Percentiles rank a stretch among this genome's conserved stretches.
Evolutionary conservation across 1,284 basidiomycete species (phyloP).

Genomic region (Marasmius fiardii): DNA sequence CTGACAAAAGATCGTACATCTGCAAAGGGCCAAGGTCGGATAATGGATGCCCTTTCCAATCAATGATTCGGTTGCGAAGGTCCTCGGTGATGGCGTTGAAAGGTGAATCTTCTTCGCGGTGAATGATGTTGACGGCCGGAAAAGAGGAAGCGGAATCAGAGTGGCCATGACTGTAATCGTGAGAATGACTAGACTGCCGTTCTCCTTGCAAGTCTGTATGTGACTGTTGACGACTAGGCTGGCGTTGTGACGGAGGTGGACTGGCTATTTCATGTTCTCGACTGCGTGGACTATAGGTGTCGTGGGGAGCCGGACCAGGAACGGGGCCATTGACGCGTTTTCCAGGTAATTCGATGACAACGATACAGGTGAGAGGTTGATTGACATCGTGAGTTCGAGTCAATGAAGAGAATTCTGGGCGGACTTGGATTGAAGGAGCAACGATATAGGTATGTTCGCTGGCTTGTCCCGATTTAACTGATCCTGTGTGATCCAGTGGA

Average conservation of each 20-base stretch:
- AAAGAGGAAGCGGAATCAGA: slow-evolving; percentile 1
- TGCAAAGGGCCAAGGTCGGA: slow-evolving; percentile 84
- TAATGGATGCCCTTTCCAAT: slow-evolving; percentile 92
- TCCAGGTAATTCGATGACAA: slow-evolving; percentile 84
- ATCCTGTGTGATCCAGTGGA: slow-evolving; percentile 60
- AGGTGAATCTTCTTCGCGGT: slow-evolving; percentile 24
- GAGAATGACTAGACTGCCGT: slow-evolving; percentile 2
- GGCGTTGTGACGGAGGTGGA: slow-evolving; percentile 21
- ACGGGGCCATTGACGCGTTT: slow-evolving; percentile 56
- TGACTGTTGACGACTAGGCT: slow-evolving; percentile 25
- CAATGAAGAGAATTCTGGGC: slow-evolving; percentile 83
- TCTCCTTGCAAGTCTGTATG: slow-evolving; percentile 1
- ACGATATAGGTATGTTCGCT: slow-evolving; percentile 68
- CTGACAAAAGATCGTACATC: slow-evolving; percentile 88
- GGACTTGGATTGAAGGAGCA: slow-evolving; percentile 84
- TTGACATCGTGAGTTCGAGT: slow-evolving; percentile 68
- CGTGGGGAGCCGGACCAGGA: slow-evolving; percentile 55
- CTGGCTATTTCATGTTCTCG: slow-evolving; percentile 30
- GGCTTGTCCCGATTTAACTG: slow-evolving; percentile 45
- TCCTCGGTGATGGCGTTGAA: slow-evolving; percentile 85
- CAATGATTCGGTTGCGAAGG: slow-evolving; percentile 81
- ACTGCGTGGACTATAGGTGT: slow-evolving; percentile 34
- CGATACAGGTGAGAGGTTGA: slow-evolving; percentile 85
- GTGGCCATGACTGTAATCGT: slow-evolving; percentile 5
- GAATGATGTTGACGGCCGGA: slow-evolving; percentile 3